A percentile compares a stretch with the other conserved stretches of the same genome.
These are phyloP conservation scores for Cytospora schulzeri DNA, from an alignment of 2,329 filamentous ascomycete species.

Conservation along the genomic window DNA sequence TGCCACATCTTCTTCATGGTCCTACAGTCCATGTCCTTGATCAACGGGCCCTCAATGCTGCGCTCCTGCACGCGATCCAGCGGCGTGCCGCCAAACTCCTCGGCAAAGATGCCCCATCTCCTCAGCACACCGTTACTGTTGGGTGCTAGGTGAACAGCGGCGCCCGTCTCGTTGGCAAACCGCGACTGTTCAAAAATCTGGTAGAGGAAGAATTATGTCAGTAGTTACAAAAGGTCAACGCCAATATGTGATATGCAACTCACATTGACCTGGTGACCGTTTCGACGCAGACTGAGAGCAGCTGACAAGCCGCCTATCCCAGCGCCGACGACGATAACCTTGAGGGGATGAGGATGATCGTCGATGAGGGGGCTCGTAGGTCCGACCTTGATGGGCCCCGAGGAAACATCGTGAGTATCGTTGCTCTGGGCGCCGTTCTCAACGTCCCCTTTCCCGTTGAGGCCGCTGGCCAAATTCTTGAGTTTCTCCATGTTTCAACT, in stretches of 20 bases:
- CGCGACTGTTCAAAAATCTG: constrained; percentile 59
- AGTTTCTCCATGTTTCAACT: constrained; percentile 2
- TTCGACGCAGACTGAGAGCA: constrained; percentile 54
- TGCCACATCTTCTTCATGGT: constrained; percentile 50
- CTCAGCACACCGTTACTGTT: constrained; percentile 61
- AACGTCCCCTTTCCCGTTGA: constrained; percentile 5
- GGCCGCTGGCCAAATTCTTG: constrained; percentile 5
- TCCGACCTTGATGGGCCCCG: constrained; percentile 17
- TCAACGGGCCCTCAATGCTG: constrained; percentile 27
- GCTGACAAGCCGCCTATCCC: constrained; percentile 57
- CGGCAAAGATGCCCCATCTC: constrained; percentile 41
- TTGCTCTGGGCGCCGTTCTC: neutral
- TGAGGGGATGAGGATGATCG: constrained; percentile 28
- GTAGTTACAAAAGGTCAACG: too few species aligned
- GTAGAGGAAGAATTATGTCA: neutral
- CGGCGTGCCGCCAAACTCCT: constrained; percentile 40
- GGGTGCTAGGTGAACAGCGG: constrained; percentile 64
- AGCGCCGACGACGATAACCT: constrained; percentile 38
- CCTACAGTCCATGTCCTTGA: constrained; percentile 38
- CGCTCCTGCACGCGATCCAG: constrained; percentile 33
- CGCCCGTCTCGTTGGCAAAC: constrained; percentile 58
- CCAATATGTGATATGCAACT: constrained; percentile 12
- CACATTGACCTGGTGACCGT: constrained; percentile 51
- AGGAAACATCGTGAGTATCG: neutral
- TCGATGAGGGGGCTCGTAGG: constrained; percentile 20